Percentiles rank a stretch among this genome's conserved stretches.
These are phyloP conservation scores for Rhamnella rubrinervis DNA, from an alignment of 331 rosid species.

Conservation along the genomic window DNA sequence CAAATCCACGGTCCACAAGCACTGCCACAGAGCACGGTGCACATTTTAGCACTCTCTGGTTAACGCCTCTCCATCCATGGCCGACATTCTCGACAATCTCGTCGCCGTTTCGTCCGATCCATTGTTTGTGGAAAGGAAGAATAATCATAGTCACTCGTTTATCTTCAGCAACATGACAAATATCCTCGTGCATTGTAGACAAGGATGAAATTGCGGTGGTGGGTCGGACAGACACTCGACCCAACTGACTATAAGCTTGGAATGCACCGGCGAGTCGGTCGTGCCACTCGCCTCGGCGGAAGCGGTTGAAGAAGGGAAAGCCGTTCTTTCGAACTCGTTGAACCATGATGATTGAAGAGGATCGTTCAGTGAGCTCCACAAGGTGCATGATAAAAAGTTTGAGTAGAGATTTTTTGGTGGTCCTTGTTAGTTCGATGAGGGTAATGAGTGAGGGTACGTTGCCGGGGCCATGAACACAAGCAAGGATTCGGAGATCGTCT, in stretches of 20 bases:
- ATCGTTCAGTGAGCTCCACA: constrained; percentile 75
- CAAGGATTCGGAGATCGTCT: constrained; percentile 53
- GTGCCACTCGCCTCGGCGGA: constrained; percentile 37
- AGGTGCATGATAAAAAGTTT: constrained; percentile 74
- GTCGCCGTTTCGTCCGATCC: constrained; percentile 38
- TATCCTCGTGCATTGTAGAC: constrained; percentile 70
- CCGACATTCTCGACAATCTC: constrained; percentile 46
- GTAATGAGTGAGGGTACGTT: constrained; percentile 52
- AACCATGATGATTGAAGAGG: constrained; percentile 67
- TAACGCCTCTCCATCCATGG: constrained; percentile 68
- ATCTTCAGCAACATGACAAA: constrained; percentile 72
- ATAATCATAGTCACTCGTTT: constrained; percentile 64
- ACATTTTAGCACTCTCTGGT: constrained; percentile 62
- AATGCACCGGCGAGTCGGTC: constrained; percentile 56
- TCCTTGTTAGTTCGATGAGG: constrained; percentile 56
- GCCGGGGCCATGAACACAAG: constrained; percentile 68
- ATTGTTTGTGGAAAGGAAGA: constrained; percentile 64
- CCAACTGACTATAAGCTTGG: constrained; percentile 53
- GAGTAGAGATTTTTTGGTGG: constrained; percentile 41
- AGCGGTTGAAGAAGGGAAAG: constrained; percentile 61
- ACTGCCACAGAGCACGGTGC: constrained; percentile 78
- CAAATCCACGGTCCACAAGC: constrained; percentile 70
- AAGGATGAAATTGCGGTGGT: constrained; percentile 59
- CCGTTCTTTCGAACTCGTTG: constrained; percentile 64
- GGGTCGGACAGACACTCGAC: constrained; percentile 56